Evolutionary conservation across 2,329 filamentous ascomycete genomes (phyloP).

Genomic region (Colletotrichum salicis): DNA sequence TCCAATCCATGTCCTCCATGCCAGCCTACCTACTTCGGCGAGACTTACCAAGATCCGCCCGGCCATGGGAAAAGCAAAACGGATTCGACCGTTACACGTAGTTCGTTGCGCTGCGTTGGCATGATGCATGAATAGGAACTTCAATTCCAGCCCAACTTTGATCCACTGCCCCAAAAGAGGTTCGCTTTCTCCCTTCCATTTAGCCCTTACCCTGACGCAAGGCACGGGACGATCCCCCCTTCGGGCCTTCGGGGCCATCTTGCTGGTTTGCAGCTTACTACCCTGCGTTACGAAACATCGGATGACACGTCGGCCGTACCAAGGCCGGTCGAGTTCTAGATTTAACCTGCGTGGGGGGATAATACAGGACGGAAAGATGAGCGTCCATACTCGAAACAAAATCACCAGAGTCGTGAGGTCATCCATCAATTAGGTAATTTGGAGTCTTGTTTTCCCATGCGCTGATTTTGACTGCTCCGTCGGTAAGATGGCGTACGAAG

Average conservation of each 20-base stretch:
- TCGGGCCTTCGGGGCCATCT: not conserved
- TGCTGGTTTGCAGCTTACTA: no score
- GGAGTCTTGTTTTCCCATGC: no score
- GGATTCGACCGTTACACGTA: not conserved
- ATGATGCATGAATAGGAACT: not conserved
- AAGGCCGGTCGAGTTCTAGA: not conserved
- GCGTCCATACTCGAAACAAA: not conserved
- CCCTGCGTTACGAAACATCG: not conserved
- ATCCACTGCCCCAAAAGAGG: not conserved
- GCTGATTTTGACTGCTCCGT: no score
- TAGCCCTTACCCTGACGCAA: not conserved
- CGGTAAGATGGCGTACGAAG: no score
- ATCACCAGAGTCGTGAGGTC: not conserved
- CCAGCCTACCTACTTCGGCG: not conserved
- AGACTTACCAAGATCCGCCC: not conserved
- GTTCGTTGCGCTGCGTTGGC: not conserved
- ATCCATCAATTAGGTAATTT: not conserved
- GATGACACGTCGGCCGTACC: not conserved
- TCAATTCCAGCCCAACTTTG: not conserved
- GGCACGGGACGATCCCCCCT: not conserved
- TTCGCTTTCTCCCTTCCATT: no score
- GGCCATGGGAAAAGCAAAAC: not conserved
- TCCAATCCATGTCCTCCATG: not conserved
- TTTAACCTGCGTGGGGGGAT: not conserved
- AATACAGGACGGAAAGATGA: not conserved